Evolutionary conservation across 1,284 basidiomycete genomes (phyloP).

Genomic region (Fomitopsis betulina): DNA sequence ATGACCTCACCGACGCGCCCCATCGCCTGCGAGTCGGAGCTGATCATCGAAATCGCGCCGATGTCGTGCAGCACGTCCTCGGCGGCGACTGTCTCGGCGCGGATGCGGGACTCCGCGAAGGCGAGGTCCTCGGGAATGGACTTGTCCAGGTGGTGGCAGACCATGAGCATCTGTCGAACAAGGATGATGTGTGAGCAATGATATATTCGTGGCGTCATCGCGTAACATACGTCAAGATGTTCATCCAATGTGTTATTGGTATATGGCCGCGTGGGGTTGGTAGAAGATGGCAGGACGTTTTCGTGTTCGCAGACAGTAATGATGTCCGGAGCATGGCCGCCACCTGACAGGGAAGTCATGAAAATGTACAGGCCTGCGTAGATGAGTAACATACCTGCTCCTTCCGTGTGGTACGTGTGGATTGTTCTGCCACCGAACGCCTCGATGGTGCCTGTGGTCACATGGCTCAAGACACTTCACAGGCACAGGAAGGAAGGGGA

Average conservation of each 20-base stretch:
- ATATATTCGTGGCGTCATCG: not conserved
- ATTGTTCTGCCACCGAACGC: conserved; percentile 93
- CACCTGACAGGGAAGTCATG: conserved; percentile 44
- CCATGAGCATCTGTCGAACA: conserved; percentile 87
- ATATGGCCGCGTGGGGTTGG: conserved; percentile 95
- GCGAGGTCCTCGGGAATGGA: conserved; percentile 92
- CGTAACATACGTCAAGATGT: conserved; percentile 80
- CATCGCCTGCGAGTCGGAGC: conserved; percentile 96
- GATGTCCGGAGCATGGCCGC: conserved; percentile 97
- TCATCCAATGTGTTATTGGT: conserved; percentile 93
- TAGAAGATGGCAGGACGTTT: conserved; percentile 96
- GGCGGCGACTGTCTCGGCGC: conserved; percentile 95
- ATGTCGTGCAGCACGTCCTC: conserved; percentile 95
- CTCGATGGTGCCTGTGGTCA: conserved; percentile 68
- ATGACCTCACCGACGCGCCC: conserved; percentile 96
- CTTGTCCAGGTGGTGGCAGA: conserved; percentile 88
- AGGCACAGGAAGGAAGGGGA: not conserved
- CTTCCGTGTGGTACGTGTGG: conserved; percentile 97
- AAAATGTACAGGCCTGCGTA: not conserved
- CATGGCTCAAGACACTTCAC: conserved; percentile 14
- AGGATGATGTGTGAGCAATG: not conserved
- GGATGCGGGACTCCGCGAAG: conserved; percentile 97
- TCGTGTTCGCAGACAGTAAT: conserved; percentile 89
- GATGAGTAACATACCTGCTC: conserved; percentile 59
- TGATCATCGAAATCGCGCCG: conserved; percentile 96